A percentile compares a stretch with the other conserved stretches of the same genome.
phyloP scores from a whole-genome alignment of 441 rosid genomes.

The Erysimum cheiri region DNA sequence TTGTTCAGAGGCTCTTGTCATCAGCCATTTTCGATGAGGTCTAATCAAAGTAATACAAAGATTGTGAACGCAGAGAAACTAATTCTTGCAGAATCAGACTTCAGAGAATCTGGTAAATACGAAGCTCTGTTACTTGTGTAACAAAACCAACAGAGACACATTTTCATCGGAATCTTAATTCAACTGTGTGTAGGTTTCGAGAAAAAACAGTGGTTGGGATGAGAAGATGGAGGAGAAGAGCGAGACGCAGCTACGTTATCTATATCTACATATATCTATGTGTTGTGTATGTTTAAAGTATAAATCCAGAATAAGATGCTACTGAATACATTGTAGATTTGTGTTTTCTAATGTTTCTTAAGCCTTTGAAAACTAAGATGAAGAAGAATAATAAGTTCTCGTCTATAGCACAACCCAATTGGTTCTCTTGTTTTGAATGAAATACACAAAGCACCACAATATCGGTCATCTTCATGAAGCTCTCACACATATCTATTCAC shows the following conservation, averaged over 20 bases:
- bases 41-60: slow-evolving; percentile 49
- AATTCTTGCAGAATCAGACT: slow-evolving; percentile 22
- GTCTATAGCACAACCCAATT: neutral
- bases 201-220: slow-evolving; percentile 22
- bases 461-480: no score
- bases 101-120: slow-evolving; percentile 33
- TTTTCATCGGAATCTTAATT: slow-evolving; percentile 24
- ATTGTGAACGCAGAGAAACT: neutral
- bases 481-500: no score
- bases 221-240: slow-evolving; percentile 24
- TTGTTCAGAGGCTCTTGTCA: slow-evolving; percentile 74
- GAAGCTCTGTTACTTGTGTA: slow-evolving; percentile 27
- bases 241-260: slow-evolving; percentile 31
- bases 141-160: slow-evolving; percentile 1
- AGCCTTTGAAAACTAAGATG: slow-evolving; percentile 12
- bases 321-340: slow-evolving; percentile 34
- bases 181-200: slow-evolving; percentile 32
- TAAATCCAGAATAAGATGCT: slow-evolving; percentile 27
- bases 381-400: neutral
- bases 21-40: slow-evolving; percentile 73
- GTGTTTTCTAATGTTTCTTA: slow-evolving; percentile 25
- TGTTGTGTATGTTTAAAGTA: slow-evolving; percentile 36
- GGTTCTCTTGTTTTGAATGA: neutral
- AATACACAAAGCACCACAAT: neutral
- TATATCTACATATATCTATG: slow-evolving; percentile 18